phyloP scores from a whole-genome alignment of 352 stramenopile species.

The Pythium pyrilobum region DNA sequence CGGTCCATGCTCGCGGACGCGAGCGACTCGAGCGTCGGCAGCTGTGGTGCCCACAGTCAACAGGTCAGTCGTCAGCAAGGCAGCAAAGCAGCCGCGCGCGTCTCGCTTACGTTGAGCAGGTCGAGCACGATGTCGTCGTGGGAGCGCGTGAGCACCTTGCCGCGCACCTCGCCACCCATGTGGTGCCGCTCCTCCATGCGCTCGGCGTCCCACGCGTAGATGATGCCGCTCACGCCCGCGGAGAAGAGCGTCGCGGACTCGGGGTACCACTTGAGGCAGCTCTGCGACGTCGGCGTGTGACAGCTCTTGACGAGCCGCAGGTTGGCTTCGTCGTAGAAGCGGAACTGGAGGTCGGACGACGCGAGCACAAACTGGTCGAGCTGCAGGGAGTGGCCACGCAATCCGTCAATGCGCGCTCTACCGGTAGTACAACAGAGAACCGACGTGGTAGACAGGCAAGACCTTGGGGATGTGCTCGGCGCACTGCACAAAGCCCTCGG shows the following conservation, averaged over 20 bases:
- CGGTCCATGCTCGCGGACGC: conserved; percentile 86
- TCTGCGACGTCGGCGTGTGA: conserved; percentile 75
- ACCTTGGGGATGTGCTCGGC: conserved; percentile 70
- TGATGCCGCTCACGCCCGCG: conserved; percentile 69
- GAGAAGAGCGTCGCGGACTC: conserved; percentile 71
- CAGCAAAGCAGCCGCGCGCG: neutral
- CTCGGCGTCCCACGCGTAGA: conserved; percentile 84
- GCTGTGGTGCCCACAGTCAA: conserved; percentile 16
- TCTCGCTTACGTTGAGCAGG: conserved; percentile 48
- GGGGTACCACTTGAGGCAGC: conserved; percentile 77
- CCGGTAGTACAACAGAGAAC: neutral
- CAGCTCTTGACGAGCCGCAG: conserved; percentile 71
- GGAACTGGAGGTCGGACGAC: conserved; percentile 74
- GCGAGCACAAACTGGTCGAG: conserved; percentile 74
- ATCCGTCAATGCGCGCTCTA: neutral
- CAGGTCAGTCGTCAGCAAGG: neutral
- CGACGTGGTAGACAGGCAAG: neutral
- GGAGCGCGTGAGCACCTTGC: conserved; percentile 56
- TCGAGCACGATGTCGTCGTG: conserved; percentile 87
- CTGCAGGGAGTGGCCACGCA: too few relatives aligned
- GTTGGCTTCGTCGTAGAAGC: conserved; percentile 78
- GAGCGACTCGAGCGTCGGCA: conserved; percentile 75
- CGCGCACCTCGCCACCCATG: conserved; percentile 64
- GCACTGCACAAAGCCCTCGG: conserved; percentile 72
- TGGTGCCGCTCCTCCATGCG: conserved; percentile 80